Evolutionary conservation across 1,284 basidiomycete genomes (phyloP).

Genomic region (Wolfiporia cocos): DNA sequence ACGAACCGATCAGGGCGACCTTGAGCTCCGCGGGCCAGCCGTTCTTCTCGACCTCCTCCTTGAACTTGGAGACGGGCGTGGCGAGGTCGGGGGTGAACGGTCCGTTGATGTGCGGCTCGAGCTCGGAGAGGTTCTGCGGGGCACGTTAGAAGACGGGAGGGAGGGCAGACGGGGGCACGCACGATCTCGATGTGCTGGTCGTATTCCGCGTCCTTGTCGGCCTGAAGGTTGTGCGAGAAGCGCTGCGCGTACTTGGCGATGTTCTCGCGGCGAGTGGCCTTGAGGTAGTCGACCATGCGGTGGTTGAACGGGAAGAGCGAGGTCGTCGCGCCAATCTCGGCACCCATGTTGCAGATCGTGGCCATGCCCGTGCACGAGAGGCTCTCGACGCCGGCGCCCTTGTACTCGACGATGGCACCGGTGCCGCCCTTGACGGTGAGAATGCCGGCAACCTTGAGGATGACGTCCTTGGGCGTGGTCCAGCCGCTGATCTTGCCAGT

Average conservation of each 20-base stretch:
- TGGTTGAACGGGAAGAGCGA: constrained; percentile 98
- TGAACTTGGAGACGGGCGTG: constrained; percentile 95
- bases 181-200: constrained; percentile 92
- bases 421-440: constrained; percentile 98
- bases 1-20: constrained; percentile 97
- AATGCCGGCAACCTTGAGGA: constrained; percentile 95
- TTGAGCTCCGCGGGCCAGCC: constrained; percentile 96
- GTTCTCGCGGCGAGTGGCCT: constrained; percentile 85
- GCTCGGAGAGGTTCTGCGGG: constrained; percentile 81
- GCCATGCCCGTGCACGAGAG: constrained; percentile 99
- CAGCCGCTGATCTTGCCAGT: constrained; percentile 94
- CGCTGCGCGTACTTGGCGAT: constrained; percentile 88
- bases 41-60: constrained; percentile 89
- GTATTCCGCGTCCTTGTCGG: constrained; percentile 89
- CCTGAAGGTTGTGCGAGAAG: constrained; percentile 89
- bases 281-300: constrained; percentile 91
- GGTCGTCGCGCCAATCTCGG: constrained; percentile 98
- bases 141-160: constrained; percentile 1
- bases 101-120: constrained; percentile 99
- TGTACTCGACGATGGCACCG: constrained; percentile 95
- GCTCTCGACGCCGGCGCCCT: constrained; percentile 89
- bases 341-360: constrained; percentile 99
- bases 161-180: constrained; percentile 22
- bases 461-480: constrained; percentile 98
- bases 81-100: constrained; percentile 97